Base-by-base conservation (phyloP, 129 eudicot genomes). In the Deinandra increscens region DNA sequence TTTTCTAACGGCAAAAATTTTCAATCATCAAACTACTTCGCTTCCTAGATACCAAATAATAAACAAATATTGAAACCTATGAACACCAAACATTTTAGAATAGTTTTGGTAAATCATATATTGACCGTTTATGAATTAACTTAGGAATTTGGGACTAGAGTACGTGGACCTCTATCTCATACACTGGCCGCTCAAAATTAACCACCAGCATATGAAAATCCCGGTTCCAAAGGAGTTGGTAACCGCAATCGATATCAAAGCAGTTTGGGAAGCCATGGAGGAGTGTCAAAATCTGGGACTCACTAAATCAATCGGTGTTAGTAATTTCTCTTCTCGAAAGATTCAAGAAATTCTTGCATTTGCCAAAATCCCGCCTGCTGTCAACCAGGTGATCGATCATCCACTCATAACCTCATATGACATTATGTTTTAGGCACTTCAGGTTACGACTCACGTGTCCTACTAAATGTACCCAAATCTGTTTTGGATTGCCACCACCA, bases 261-360 rank as follows among this genome's bases (percentile, higher is more conserved):
- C 71, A 3, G 90, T 78, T 29, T 87, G 90, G 95, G 79, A 84
- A 75, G 85, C 77, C 19, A 87, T 87, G 90, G 95, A 87, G 67
- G 80, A 78, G 73, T 84, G 95, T 66, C 84, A 82, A 68, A 63
- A 45, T 36, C 85, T 82, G n/a, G 82, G 85, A 20, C 87, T 84
- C 60, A 78, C 90, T 6, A 87, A 80, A 75, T 85, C 68, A 38
- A 82, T 87, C 2, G 95, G 95, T 49, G 88, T 82, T 6, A 84
- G 90, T 48, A 84, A 84, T 66, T 87, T 87, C 72, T 80, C 90
- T 15, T 68, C 69, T 34, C 69, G 68, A 60, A 77, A 34, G 39
- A 70, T 81, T 23, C 58, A 75, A 22, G 71, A 78, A 61, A 68
- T 83, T 54, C 77, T 86, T 50, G 78, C 92, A 1, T 69, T 77